Evolutionary conservation across 192 early-diverging fungal genomes (phyloP), one percentile per base, ranked within the genome.

Genomic region (Coemansia sp.): DNA sequence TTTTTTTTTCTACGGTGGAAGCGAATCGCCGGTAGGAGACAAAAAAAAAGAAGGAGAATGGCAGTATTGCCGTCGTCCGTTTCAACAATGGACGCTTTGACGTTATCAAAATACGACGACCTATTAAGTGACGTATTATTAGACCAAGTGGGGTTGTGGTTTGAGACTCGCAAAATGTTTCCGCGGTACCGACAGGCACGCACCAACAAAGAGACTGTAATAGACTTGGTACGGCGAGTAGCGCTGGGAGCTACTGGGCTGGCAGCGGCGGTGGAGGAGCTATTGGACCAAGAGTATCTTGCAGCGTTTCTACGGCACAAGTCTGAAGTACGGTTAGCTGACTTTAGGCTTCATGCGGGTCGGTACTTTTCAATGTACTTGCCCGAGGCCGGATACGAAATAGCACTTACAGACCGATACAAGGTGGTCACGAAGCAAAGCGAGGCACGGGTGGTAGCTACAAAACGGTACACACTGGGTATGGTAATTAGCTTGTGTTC

Each of bases 341-440:
- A 80, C 46, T 85, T 85, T 34, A 27, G 72, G 33, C 41, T 85
- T 36, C 90, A 91, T 55, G 78, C 81, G 0, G 72, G 68, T 16
- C 81, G 87, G 46, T 92, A 92, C 68, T 67, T 92, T 31, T 72
- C 73, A 6, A 92, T 90, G 88, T 91, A 92, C 62, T 65, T 84
- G 29, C 87, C 87, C 0, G 68, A 60, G 16, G 87, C 90, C 5
- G 91, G 91, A 8, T 92, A 79, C 64, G 91, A 92, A 78, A 85
- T 92, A 20, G 77, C 69, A 1, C 76, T 81, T 27, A 90, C 91
- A 2, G 53, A 62, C 16, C 71, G 91, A 18, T 92, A 92, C 78
- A 66, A 66, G 38, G 70, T 65, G 8, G 69, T 77, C n/a, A 74
- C 74, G 0, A 75, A 78, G 15, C 50, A 61, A 22, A 60, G 66